These are phyloP conservation scores for Sporisorium reilianum DNA, from an alignment of 1,284 basidiomycete genomes.

Conservation along the genomic window DNA sequence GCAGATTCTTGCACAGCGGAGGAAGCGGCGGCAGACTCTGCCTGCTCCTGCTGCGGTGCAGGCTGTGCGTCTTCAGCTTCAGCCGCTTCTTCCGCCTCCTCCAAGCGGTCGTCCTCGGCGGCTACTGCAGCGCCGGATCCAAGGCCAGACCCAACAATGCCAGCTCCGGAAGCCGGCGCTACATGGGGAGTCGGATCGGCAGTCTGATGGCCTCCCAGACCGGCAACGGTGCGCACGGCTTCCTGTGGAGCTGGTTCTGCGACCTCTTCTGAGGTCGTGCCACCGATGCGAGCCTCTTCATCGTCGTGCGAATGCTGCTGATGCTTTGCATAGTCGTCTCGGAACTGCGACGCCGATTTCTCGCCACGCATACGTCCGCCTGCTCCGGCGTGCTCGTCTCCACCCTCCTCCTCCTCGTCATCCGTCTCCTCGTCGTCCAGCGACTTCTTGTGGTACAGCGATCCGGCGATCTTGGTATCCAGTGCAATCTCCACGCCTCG, in stretches of 20 bases:
- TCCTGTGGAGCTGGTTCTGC: slow-evolving; percentile 1
- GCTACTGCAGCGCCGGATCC: slow-evolving; percentile 28
- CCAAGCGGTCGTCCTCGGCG: slow-evolving; percentile 18
- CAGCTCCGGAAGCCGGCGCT: slow-evolving; percentile 15
- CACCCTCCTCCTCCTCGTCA: slow-evolving; percentile 26
- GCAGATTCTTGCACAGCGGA: background rate
- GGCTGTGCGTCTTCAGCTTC: slow-evolving; percentile 15
- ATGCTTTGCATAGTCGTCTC: slow-evolving; percentile 18
- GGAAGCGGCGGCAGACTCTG: background rate
- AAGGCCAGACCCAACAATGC: slow-evolving; percentile 27
- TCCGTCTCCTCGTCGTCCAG: slow-evolving; percentile 33
- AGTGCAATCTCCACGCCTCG: slow-evolving; percentile 52
- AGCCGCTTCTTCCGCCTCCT: slow-evolving; percentile 24
- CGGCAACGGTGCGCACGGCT: slow-evolving; percentile 22
- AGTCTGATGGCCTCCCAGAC: slow-evolving; percentile 19
- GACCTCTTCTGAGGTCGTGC: background rate
- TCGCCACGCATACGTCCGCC: slow-evolving; percentile 11
- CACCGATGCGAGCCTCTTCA: slow-evolving; percentile 20
- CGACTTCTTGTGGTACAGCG: slow-evolving; percentile 42
- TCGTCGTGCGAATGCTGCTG: slow-evolving; percentile 13
- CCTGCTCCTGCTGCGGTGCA: background rate
- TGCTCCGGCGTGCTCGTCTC: background rate
- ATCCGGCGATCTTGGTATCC: slow-evolving; percentile 60
- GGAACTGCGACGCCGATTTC: slow-evolving; percentile 25
- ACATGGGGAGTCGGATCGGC: slow-evolving; percentile 18